Percentiles rank a stretch among this genome's conserved stretches.
These are phyloP conservation scores for Cucurbita ficifolia DNA, from an alignment of 306 rosid species.

Conservation along the genomic window DNA sequence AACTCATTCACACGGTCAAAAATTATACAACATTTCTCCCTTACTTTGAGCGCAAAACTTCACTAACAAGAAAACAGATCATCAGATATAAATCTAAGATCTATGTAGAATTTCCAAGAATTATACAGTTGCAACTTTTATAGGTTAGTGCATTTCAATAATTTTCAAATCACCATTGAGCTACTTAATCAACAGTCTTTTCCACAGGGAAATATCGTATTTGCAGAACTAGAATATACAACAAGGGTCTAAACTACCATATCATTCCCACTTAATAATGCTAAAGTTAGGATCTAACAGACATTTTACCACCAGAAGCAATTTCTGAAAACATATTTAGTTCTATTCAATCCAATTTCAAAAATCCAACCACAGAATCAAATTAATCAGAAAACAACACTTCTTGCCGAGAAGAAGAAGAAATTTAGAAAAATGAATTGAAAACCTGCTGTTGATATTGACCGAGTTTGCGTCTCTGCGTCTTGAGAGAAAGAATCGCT, in stretches of 20 bases:
- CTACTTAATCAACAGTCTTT: neutral
- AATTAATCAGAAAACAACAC: neutral
- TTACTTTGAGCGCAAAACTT: neutral
- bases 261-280: neutral
- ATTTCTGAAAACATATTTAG: neutral
- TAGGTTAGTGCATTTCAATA: neutral
- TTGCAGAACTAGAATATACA: neutral
- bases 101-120: neutral
- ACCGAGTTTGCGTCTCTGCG: constrained; percentile 89
- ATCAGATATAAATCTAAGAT: neutral
- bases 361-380: neutral
- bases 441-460: constrained; percentile 84
- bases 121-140: neutral
- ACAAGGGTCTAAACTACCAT: neutral
- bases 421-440: neutral
- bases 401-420: neutral
- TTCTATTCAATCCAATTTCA: neutral
- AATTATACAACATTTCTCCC: neutral
- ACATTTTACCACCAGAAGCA: neutral
- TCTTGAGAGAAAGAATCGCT: constrained; percentile 88
- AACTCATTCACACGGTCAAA: neutral
- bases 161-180: neutral
- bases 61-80: neutral
- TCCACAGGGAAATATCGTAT: neutral
- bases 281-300: neutral